Evolutionary conservation across 108 stramenopile species (phyloP).

Genomic region (Skeletonema grethae): DNA sequence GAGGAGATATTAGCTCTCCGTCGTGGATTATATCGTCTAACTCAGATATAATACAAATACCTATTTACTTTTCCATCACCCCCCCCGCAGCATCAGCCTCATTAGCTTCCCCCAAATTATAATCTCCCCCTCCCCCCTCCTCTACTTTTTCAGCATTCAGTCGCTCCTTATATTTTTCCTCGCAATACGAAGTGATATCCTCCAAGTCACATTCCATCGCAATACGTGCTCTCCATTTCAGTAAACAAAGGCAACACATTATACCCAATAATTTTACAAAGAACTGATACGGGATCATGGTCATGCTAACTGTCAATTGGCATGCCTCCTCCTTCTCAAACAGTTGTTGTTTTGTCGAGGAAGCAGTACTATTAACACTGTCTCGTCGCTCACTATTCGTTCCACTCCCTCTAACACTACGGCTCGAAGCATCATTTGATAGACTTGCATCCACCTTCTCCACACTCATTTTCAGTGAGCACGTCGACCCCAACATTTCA

Average conservation of each 20-base stretch:
- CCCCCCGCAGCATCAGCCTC: background rate
- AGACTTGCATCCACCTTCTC: background rate
- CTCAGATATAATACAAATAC: background rate
- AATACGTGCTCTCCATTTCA: constrained; percentile 7
- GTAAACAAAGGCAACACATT: constrained; percentile 6
- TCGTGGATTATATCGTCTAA: background rate
- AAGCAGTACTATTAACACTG: background rate
- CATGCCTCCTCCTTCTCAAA: background rate
- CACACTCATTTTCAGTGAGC: background rate
- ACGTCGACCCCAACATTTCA: constrained; percentile 11
- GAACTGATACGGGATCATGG: constrained; percentile 8
- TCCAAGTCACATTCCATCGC: constrained; percentile 17
- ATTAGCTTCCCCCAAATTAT: background rate
- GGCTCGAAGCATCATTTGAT: background rate
- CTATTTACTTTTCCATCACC: background rate
- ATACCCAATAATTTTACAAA: constrained; percentile 12
- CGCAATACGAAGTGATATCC: constrained; percentile 8
- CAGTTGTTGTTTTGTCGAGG: background rate
- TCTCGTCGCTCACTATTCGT: constrained; percentile 3
- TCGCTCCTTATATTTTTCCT: constrained; percentile 3
- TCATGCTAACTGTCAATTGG: background rate
- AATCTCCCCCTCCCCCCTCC: constrained; percentile 13
- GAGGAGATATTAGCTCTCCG: background rate
- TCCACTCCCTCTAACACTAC: background rate
- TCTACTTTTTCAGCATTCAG: background rate